Base-by-base conservation (phyloP, 331 rosid species). In the Prunus yedoensis region DNA sequence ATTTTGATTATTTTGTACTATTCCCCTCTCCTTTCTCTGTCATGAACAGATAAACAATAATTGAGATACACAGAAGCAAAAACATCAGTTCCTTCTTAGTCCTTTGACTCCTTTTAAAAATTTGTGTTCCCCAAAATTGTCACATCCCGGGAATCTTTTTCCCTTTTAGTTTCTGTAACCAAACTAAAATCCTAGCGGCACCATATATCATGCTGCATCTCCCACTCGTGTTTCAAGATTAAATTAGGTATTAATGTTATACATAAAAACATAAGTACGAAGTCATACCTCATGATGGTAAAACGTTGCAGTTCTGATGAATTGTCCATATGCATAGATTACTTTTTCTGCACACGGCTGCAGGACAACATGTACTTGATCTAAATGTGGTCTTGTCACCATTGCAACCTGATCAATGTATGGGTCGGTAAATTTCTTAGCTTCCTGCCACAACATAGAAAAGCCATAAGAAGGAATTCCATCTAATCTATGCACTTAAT, bases 261-360 rank as follows among this genome's bases (percentile, higher is more conserved):
- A 35, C 35, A 16, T 30, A 4, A 5, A 17, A 23, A 46, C 43
- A 9, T 62, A 46, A 54, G 3, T 23, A 0, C 6, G 25, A 68
- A 68, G 30, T 25, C 10, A 16, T 70, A 87, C 88, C 90, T 87
- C 79, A 57, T 16, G 60, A 77, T 81, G 90, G 61, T 56, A 84
- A n/a, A 57, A 74, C 3, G 74, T 57, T 66, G 65, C 66, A 66
- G 77, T 57, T 59, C 28, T 51, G 62, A 83, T 70, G 61, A 83
- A 25, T 30, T 47, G 68, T 82, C 68, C 65, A 66, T 38, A 82
- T 25, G 59, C 59, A 11, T 3, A 10, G 8, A 71, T 41, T 35
- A 59, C 15, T 30, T 74, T 59, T 78, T 68, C 20, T 18, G 79
- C 25, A 73, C 68, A 68, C 4, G 69, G 75, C 73, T 81, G 25